Evolutionary conservation across 2,329 filamentous ascomycete species (phyloP).

Genomic region (Aspergillus sp.): DNA sequence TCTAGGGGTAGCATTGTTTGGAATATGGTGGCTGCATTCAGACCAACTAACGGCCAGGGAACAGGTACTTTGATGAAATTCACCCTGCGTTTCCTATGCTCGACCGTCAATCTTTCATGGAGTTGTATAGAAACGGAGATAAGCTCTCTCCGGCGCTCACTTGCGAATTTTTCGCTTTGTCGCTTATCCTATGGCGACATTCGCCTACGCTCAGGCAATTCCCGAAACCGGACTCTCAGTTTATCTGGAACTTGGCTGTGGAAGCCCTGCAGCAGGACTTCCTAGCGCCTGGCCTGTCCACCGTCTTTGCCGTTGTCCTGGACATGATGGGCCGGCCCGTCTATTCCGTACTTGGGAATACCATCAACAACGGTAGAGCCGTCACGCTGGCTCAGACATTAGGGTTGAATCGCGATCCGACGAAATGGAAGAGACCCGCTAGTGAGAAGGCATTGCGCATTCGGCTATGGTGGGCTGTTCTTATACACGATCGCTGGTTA

Average conservation of each 20-base stretch:
- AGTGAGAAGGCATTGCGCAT: conserved; percentile 52
- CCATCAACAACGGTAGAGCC: conserved; percentile 48
- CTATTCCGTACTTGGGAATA: conserved; percentile 53
- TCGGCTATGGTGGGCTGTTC: conserved; percentile 55
- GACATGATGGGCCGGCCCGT: conserved; percentile 55
- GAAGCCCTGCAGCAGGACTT: conserved; percentile 55
- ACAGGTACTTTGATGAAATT: conserved; percentile 49
- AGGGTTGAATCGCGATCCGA: conserved; percentile 54
- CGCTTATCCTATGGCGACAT: conserved; percentile 50
- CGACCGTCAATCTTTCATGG: conserved; percentile 48
- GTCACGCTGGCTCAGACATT: conserved; percentile 54
- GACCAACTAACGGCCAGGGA: background rate
- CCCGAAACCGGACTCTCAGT: conserved; percentile 49
- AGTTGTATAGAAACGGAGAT: conserved; percentile 39
- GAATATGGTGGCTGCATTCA: conserved; percentile 6
- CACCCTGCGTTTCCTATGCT: conserved; percentile 55
- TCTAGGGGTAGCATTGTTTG: background rate
- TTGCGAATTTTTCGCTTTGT: conserved; percentile 51
- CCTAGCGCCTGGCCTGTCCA: conserved; percentile 52
- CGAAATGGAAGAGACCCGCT: conserved; percentile 50
- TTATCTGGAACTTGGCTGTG: conserved; percentile 57
- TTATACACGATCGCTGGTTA: conserved; percentile 54
- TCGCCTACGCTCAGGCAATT: conserved; percentile 11
- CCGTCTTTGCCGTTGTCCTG: conserved; percentile 51
- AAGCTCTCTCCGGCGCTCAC: conserved; percentile 52